Conservation (phyloP, 1,139 yeast species). For the Groenewaldozyma auringiensis region DNA sequence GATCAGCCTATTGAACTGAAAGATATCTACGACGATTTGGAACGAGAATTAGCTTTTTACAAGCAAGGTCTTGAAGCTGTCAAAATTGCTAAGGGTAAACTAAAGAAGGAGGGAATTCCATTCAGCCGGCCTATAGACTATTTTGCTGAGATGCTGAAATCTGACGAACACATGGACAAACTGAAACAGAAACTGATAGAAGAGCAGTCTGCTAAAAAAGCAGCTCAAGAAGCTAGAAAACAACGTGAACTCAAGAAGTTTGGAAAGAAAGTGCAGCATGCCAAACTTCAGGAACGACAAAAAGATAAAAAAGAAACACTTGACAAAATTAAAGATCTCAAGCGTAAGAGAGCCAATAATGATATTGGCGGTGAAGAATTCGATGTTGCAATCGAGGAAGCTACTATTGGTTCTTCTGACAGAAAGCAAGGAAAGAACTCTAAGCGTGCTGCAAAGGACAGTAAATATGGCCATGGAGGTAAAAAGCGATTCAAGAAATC, state of each 20-base stretch:
- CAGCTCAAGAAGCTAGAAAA: conserved; percentile 86
- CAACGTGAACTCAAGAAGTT: conserved; percentile 94
- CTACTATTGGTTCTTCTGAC: conserved; percentile 40
- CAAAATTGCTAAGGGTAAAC: conserved; percentile 56
- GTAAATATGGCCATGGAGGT: conserved; percentile 68
- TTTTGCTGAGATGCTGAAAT: conserved; percentile 97
- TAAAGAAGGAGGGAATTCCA: conserved; percentile 64
- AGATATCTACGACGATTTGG: conserved; percentile 92
- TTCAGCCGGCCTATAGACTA: conserved; percentile 91
- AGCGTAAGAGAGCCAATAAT: conserved; percentile 74
- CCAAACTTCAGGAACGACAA: conserved; percentile 88
- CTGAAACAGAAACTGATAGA: conserved; percentile 71
- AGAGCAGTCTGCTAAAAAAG: conserved; percentile 87
- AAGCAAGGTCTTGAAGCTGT: conserved; percentile 90
- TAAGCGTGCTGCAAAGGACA: conserved; percentile 60
- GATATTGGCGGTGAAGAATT: conserved; percentile 51
- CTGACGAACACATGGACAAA: conserved; percentile 97
- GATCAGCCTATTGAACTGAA: conserved; percentile 56
- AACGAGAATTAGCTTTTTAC: conserved; percentile 76
- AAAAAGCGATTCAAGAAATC: conserved; percentile 64
- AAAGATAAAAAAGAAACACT: conserved; percentile 87
- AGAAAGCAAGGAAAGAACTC: conserved; percentile 40
- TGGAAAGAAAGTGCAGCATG: conserved; percentile 95
- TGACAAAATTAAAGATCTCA: conserved; percentile 81
- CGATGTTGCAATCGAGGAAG: conserved; percentile 81